Evolutionary conservation across 2,329 filamentous ascomycete genomes (phyloP).

Genomic region (Ceratocystis ficicola): DNA sequence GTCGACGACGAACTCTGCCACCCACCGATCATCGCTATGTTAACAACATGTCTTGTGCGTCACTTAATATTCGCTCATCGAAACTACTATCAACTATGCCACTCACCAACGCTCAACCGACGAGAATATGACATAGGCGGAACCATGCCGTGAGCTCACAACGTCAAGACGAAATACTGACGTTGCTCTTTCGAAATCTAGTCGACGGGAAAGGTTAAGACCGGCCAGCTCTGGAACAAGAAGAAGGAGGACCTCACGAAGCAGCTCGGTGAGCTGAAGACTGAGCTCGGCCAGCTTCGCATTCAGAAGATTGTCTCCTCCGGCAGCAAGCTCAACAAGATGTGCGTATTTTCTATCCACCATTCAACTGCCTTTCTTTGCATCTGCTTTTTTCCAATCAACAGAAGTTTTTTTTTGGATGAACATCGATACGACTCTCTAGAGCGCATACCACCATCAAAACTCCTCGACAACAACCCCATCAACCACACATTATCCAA

Average conservation of each 20-base stretch:
- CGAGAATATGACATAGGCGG: neutral
- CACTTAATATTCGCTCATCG: neutral
- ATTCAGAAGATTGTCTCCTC: constrained; percentile 98
- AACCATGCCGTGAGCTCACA: neutral
- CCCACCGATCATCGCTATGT: neutral
- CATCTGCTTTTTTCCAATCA: neutral
- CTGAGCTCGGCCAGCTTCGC: constrained; percentile 88
- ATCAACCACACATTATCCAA: neutral
- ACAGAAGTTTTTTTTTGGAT: neutral
- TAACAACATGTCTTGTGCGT: neutral
- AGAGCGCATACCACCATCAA: neutral
- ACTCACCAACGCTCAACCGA: neutral
- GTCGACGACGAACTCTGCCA: constrained; percentile 5
- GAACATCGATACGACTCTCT: neutral
- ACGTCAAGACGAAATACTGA: constrained; percentile 20
- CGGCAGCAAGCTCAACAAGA: constrained; percentile 91
- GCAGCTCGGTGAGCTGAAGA: constrained; percentile 90
- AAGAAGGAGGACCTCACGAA: constrained; percentile 96
- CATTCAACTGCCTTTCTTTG: constrained; percentile 1
- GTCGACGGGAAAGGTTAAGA: constrained; percentile 67
- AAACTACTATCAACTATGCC: neutral
- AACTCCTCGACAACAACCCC: neutral
- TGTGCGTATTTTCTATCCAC: constrained; percentile 47
- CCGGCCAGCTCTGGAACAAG: constrained; percentile 95
- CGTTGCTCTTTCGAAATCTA: constrained; percentile 25